Evolutionary conservation across 2,329 filamentous ascomycete genomes (phyloP).

Genomic region (Aspergillus alliaceus): DNA sequence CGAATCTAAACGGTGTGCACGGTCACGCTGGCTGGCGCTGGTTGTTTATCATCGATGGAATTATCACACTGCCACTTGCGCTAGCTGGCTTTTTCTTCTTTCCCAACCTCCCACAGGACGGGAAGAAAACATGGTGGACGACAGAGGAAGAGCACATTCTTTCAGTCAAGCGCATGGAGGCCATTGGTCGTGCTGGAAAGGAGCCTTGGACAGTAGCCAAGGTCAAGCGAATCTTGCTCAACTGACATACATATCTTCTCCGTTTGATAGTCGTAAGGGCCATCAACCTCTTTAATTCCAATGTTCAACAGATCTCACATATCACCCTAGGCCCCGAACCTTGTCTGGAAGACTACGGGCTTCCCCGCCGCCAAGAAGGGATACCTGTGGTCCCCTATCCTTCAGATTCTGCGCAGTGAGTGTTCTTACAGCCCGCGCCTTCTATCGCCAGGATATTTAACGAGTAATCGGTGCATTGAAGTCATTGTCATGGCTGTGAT

Average conservation of each 20-base stretch:
- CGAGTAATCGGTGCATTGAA: rapidly evolving
- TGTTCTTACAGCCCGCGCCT: not conserved
- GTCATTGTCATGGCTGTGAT: not conserved
- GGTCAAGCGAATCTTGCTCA: conserved; percentile 31
- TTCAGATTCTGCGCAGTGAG: conserved; percentile 38
- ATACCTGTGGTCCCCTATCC: conserved; percentile 37
- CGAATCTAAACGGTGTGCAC: conserved; percentile 21
- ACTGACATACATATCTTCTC: conserved; percentile 44
- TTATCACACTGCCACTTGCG: conserved; percentile 26
- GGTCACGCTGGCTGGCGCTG: conserved; percentile 28
- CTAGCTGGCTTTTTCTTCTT: conserved; percentile 23
- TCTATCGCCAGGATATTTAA: rapidly evolving
- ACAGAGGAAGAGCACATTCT: conserved; percentile 22
- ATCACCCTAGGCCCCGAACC: conserved; percentile 32
- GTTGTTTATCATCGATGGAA: conserved; percentile 29
- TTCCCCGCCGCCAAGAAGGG: conserved; percentile 41
- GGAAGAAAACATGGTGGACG: conserved; percentile 25
- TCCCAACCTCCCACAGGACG: conserved; percentile 22
- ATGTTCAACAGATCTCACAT: not conserved
- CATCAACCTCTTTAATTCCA: not conserved
- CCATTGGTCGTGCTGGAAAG: conserved; percentile 38
- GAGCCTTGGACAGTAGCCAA: conserved; percentile 39
- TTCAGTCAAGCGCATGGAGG: conserved; percentile 32
- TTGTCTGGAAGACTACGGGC: conserved; percentile 44
- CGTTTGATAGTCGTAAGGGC: too few species aligned